Evolutionary conservation across 805 yeast species (phyloP), one percentile per base, ranked within the genome.

Genomic region (Wickerhamomyces subpelliculosus): DNA sequence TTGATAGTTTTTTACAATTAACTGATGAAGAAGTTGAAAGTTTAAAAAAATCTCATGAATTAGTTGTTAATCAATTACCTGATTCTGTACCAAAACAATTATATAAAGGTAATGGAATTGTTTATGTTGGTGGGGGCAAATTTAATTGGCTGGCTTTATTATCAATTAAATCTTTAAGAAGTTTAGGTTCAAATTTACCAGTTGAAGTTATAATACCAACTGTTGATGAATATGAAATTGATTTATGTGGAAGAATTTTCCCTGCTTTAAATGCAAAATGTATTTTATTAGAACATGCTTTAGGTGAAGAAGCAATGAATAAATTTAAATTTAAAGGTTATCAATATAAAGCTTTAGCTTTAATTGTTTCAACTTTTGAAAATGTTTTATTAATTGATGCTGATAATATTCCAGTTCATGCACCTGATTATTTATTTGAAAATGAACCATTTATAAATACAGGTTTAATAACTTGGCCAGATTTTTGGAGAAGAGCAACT

Each of bases 401-500:
- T 28, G 93, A 84, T 56, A 76, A 80, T 44, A 68, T 80, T 43
- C 88, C 94, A 0, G 73, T 81, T 3, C 70, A 68, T 48, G 69
- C 78, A 11, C 81, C 90, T 3, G 84, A 78, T 46, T 55, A 58
- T 16, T 54, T 84, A 18, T 82, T 86, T 54, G 62, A 61, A 4
- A 58, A 71, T 11, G 75, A 77, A 32, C 78, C 85, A 1, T 85
- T 73, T 59, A 44, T 51, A 14, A 55, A 67, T 11, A 61, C 66
- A 41, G 75, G 80, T 41, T 60, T 75, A 55, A 60, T 79, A 20
- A 57, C 78, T 20, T 86, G 94, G 90, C 94, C 95, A 2, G 96
- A 86, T 59, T 86, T 79, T 57, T 86, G 95, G 95, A 74, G 80
- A 57, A 70, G 95, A 46, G 78, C 89, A 7, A 84, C 89, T 1